Conservation (phyloP, 179 eudicot genomes). For the Camellia oleifera region DNA sequence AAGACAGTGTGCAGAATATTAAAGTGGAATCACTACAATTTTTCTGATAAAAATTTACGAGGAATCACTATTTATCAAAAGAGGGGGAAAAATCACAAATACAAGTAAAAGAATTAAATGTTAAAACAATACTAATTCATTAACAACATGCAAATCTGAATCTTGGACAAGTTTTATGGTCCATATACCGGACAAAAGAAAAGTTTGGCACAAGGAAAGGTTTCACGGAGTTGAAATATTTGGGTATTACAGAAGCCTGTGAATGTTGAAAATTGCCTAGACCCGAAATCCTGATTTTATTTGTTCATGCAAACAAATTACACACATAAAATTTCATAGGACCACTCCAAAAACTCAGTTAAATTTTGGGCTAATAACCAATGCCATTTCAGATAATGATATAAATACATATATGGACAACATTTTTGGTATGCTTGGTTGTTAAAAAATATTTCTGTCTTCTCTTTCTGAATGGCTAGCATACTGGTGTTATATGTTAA, state of each 20-base stretch:
- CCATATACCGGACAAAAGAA: background rate
- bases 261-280: background rate
- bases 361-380: background rate
- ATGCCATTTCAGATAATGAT: background rate
- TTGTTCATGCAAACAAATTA: background rate
- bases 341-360: background rate
- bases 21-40: background rate
- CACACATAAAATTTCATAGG: background rate
- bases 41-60: background rate
- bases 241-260: background rate
- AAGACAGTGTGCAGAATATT: background rate
- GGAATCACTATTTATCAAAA: too few species aligned
- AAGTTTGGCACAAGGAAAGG: background rate
- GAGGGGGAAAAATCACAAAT: background rate
- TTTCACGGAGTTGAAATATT: background rate
- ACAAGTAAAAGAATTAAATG: background rate
- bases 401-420: background rate
- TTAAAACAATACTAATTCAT: background rate
- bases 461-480: too few species aligned
- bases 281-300: background rate
- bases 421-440: background rate
- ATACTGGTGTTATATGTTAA: too few species aligned
- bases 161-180: background rate
- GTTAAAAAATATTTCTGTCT: too few species aligned
- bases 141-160: background rate